These are phyloP conservation scores for Candida schatavii DNA, from an alignment of 805 yeast genomes.

Conservation along the genomic window DNA sequence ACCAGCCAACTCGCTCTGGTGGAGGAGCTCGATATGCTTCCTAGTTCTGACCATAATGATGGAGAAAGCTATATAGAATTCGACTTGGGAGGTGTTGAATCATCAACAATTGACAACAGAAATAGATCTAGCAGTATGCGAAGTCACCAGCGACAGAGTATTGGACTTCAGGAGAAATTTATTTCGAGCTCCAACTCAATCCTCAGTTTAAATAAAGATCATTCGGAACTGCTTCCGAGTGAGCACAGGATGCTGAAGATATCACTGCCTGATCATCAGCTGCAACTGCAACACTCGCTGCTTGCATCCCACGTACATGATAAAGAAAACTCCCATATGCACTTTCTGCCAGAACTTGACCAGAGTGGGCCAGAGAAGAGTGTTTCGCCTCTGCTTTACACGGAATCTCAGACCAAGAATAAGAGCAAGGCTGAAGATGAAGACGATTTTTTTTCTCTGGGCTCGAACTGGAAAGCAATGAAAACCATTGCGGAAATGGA, in stretches of 20 bases:
- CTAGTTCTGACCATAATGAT: constrained; percentile 6
- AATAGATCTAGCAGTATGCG: neutral
- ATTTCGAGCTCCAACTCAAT: neutral
- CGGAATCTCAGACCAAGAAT: neutral
- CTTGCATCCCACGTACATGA: neutral
- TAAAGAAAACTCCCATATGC: neutral
- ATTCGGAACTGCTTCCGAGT: neutral
- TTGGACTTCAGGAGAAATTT: neutral
- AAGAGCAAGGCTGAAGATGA: constrained; percentile 16
- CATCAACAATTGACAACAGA: neutral
- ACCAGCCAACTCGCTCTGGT: no score
- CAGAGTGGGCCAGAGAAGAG: no score
- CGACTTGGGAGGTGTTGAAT: constrained; percentile 18
- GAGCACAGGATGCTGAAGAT: neutral
- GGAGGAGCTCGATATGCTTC: neutral
- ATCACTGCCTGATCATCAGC: neutral
- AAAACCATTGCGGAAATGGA: constrained; percentile 75
- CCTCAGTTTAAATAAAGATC: neutral
- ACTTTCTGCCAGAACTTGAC: neutral
- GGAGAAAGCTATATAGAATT: constrained; percentile 26
- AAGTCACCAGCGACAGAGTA: neutral
- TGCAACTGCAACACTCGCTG: neutral
- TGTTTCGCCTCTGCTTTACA: constrained; percentile 7
- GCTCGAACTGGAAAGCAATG: constrained; percentile 79
- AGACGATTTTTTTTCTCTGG: constrained; percentile 40